A percentile compares a stretch with the other conserved stretches of the same genome.
Evolutionary conservation across 805 yeast genomes (phyloP).

Genomic region (Starmerella tilneyi): DNA sequence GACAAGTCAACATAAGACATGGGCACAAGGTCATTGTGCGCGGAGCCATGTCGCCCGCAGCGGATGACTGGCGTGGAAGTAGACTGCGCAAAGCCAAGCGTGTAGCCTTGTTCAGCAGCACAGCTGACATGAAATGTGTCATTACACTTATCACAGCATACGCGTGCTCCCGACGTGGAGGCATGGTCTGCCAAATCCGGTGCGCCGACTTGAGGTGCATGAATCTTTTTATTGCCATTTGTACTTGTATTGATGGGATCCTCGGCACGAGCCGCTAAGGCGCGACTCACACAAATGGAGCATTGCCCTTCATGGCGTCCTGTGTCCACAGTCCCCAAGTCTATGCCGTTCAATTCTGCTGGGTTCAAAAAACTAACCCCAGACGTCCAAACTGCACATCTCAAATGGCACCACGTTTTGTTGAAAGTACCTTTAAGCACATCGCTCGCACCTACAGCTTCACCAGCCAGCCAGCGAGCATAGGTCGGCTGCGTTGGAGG

Average conservation of each 20-base stretch:
- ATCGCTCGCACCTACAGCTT: slow-evolving; percentile 12
- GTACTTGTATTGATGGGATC: background rate
- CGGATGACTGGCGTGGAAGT: slow-evolving; percentile 28
- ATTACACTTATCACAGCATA: slow-evolving; percentile 19
- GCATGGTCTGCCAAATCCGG: background rate
- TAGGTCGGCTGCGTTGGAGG: slow-evolving; percentile 18
- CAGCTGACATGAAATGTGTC: slow-evolving; percentile 44
- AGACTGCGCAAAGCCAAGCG: slow-evolving; percentile 19
- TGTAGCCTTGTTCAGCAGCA: slow-evolving; percentile 34
- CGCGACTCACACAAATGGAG: slow-evolving; percentile 8
- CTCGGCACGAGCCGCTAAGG: background rate
- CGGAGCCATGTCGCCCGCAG: slow-evolving; percentile 27
- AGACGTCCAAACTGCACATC: slow-evolving; percentile 20
- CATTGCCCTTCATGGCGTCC: slow-evolving; percentile 2
- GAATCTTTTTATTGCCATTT: too few species aligned
- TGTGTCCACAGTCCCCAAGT: background rate
- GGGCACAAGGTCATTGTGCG: slow-evolving; percentile 18
- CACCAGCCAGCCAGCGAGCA: slow-evolving; percentile 19
- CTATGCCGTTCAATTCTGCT: slow-evolving; percentile 6
- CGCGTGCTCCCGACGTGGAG: slow-evolving; percentile 6
- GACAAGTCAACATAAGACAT: slow-evolving; percentile 26
- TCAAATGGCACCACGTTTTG: slow-evolving; percentile 22
- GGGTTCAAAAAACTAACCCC: slow-evolving; percentile 13
- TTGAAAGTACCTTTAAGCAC: slow-evolving; percentile 20
- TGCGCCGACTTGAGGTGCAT: too few species aligned